Evolutionary conservation across 2,329 filamentous ascomycete species (phyloP).

Genomic region (Trichophyton benhamiae): DNA sequence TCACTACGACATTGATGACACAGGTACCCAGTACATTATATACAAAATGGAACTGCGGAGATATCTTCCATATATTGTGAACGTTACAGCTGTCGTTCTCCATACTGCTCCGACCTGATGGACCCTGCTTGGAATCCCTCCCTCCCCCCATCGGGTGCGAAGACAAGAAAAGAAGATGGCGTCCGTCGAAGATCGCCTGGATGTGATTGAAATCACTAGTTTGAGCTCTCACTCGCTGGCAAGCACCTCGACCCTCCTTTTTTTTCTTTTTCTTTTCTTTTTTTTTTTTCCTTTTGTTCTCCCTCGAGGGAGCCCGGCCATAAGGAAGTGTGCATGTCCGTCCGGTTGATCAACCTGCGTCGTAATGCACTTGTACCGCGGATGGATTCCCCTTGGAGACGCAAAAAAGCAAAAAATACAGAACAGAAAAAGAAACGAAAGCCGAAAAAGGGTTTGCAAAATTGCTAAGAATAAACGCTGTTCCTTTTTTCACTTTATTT

Average conservation of each 20-base stretch:
- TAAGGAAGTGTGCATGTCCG: not conserved
- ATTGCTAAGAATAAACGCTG: conserved; percentile 1
- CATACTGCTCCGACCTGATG: not conserved
- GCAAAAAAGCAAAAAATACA: too few species aligned
- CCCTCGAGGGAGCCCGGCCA: not conserved
- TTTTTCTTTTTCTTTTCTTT: not conserved
- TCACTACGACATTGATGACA: not conserved
- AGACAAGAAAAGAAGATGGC: not conserved
- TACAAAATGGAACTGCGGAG: not conserved
- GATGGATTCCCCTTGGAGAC: not conserved
- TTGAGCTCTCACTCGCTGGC: not conserved
- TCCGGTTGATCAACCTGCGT: conserved; percentile 3
- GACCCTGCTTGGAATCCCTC: not conserved
- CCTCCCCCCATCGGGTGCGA: not conserved
- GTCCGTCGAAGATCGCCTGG: not conserved
- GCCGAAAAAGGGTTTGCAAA: not conserved
- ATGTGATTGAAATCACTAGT: conserved; percentile 1
- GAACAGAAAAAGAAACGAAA: too few species aligned
- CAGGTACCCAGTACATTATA: not conserved
- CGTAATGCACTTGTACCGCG: not conserved
- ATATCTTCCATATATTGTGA: not conserved
- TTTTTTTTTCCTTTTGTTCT: not conserved
- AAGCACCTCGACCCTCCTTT: not conserved
- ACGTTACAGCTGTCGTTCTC: not conserved
- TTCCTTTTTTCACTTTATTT: not conserved